Evolutionary conservation across 2,329 filamentous ascomycete species (phyloP), one percentile per base, ranked within the genome.

Genomic region (Leptographium radiaticola): DNA sequence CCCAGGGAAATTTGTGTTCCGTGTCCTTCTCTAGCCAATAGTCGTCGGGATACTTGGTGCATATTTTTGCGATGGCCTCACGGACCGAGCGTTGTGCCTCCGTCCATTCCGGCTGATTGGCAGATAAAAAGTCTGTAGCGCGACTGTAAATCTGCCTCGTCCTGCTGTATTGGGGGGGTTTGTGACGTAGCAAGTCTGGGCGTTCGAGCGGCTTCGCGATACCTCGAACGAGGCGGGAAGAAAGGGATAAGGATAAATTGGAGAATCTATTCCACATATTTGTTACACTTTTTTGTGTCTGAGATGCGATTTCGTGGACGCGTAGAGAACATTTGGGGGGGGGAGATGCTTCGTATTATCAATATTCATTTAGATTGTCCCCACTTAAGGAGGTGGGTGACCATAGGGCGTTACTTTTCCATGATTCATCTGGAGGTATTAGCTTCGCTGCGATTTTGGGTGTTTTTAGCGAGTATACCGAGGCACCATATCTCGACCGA

Each of bases 21-120:
- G 18, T 86, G 86, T 90, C 87, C 55, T 73, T 81, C 52, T 84
- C 76, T 59, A 80, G 81, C 87, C 86, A 90, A 67, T 90, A 90
- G 13, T 80, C 75, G 60, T 87, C 83, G 10, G 84, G 78, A 56
- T 87, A 91, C 12, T 80, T 73, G 2, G 80, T 71, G 64, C 86
- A 89, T 30, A 89, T 75, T 34, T 84, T 80, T 4, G 72, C 69
- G 25, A 89, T 75, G 0, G 84, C 81, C 57, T 88, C 83, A 33
- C 84, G 76, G 3, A 90, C 86, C 54, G 76, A 79, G 39, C 88
- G 62, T 61, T 89, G 85, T 52, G 81, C 81, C 48, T 86, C 79
- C 0, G 80, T 82, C 46, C 50, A 53, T 15, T 53, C 51, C 5
- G 54, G 54, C 25, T 45, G 47, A 20, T 56, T 52, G 18, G 6